Evolutionary conservation across 2,329 filamentous ascomycete species (phyloP), one percentile per base, ranked within the genome.

Genomic region (Oidium heveae): DNA sequence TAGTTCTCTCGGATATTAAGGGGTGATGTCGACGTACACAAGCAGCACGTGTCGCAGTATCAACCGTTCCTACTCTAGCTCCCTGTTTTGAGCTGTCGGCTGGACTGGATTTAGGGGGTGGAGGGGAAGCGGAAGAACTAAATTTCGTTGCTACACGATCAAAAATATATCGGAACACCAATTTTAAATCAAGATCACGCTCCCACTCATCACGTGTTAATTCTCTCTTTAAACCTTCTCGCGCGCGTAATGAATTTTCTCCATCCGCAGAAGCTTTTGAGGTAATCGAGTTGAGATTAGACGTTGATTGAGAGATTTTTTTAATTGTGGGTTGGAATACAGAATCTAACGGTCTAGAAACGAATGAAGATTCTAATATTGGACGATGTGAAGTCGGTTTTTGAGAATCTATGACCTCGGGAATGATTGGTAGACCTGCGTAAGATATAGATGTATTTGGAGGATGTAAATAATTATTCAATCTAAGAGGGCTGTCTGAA

Each of bases 1-100:
- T 32, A 28, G 74, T 80, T 18, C 24, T n/a, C n/a, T 28, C 47
- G 22, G 24, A 51, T 33, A 94, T 80, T 52, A 95, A 77, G 3
- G 89, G 89, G 65, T 95, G 89, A 64, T 94, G 83, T 63, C 89
- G 85, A 37, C 86, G 77, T 54, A 95, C 87, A 50, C 89, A 77
- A 15, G 86, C 87, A 6, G 82, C 84, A 58, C 89, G 82, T 54
- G 83, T 82, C 1, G 83, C 79, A 10, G 76, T 72, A 59, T 86
- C 83, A 63, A 82, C 76, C 44, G 72, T 70, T 61, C 66, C 74
- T 4, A 71, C 68, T 22, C 71, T 69, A 43, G 72, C 67, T n/a
- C 72, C 63, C 22, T 22, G 24, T 58, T 74, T 71, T 8, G 71
- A 63, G 12, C 70, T 71, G 16, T 70, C 68, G 47, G 53, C 34